phyloP scores from a whole-genome alignment of 2,329 filamentous ascomycete species.

The Salinomyces thailandicus region DNA sequence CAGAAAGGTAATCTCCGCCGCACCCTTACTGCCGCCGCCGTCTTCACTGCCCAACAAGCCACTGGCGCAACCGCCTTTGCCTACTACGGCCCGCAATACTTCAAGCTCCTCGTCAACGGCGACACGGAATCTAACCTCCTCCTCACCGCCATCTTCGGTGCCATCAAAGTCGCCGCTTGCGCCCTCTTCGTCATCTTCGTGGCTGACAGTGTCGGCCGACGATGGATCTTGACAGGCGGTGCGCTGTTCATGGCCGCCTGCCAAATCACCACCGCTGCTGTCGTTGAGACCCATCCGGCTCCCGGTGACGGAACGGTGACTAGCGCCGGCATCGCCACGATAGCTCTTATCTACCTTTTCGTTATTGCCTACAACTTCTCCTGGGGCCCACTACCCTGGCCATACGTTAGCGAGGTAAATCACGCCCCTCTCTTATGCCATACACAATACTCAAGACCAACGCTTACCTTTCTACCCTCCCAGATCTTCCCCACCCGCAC shows the following conservation, averaged over 20 bases:
- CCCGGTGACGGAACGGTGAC: constrained; percentile 16
- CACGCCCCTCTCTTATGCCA: neutral
- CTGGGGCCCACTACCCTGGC: constrained; percentile 44
- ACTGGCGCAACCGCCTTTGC: constrained; percentile 46
- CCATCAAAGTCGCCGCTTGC: constrained; percentile 43
- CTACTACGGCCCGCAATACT: constrained; percentile 47
- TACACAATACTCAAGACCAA: constrained; percentile 39
- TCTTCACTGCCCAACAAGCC: constrained; percentile 44
- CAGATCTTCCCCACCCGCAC: constrained; percentile 41
- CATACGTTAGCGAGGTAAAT: constrained; percentile 33
- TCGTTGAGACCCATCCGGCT: constrained; percentile 21
- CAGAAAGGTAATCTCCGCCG: constrained; percentile 35
- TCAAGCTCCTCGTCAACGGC: constrained; percentile 40
- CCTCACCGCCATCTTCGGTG: constrained; percentile 44
- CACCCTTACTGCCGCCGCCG: constrained; percentile 33
- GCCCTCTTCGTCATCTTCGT: constrained; percentile 44
- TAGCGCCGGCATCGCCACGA: constrained; percentile 37
- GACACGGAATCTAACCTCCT: constrained; percentile 35
- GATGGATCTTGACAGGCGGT: constrained; percentile 24
- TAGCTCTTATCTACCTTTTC: constrained; percentile 46
- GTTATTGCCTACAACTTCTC: constrained; percentile 44
- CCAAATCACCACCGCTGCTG: constrained; percentile 24
- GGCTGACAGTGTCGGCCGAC: constrained; percentile 40
- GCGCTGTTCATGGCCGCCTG: constrained; percentile 26
- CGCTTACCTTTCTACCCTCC: constrained; percentile 31